phyloP scores from a whole-genome alignment of 2,329 filamentous ascomycete species.

The Colletotrichum trifolii region DNA sequence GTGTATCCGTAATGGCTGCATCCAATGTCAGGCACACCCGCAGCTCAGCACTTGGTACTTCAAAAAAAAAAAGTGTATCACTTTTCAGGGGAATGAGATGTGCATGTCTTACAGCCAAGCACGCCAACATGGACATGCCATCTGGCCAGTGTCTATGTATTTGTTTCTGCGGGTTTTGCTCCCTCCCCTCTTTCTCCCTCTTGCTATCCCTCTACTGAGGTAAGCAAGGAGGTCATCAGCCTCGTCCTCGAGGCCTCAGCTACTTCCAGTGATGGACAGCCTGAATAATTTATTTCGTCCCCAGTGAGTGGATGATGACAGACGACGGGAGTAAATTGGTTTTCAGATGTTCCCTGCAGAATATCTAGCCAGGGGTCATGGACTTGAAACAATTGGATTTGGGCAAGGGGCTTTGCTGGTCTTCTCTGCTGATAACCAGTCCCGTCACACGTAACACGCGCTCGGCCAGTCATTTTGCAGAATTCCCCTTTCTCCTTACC shows the following conservation, averaged over 20 bases:
- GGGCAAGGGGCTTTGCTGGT: slow-evolving; percentile 18
- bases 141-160: no score
- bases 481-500: slow-evolving; percentile 8
- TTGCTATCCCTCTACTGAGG: no score
- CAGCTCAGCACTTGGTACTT: background rate
- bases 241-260: no score
- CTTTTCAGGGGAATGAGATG: background rate
- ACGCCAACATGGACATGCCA: no score
- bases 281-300: no score
- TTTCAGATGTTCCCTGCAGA: slow-evolving; percentile 14
- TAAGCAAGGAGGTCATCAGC: no score
- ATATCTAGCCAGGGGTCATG: slow-evolving; percentile 24
- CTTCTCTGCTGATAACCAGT: slow-evolving; percentile 14
- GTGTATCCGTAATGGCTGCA: background rate
- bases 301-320: slow-evolving; percentile 8
- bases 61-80: slow-evolving; percentile 4
- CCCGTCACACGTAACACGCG: background rate
- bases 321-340: slow-evolving; percentile 3
- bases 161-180: no score
- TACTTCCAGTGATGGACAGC: no score
- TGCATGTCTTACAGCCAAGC: no score
- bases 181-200: no score
- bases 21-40: slow-evolving; percentile 24
- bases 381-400: slow-evolving; percentile 36
- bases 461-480: slow-evolving; percentile 27